Evolutionary conservation across 169 alveolate species (phyloP), one percentile per base, ranked within the genome.

Genomic region (Cryptosporidium muris): DNA sequence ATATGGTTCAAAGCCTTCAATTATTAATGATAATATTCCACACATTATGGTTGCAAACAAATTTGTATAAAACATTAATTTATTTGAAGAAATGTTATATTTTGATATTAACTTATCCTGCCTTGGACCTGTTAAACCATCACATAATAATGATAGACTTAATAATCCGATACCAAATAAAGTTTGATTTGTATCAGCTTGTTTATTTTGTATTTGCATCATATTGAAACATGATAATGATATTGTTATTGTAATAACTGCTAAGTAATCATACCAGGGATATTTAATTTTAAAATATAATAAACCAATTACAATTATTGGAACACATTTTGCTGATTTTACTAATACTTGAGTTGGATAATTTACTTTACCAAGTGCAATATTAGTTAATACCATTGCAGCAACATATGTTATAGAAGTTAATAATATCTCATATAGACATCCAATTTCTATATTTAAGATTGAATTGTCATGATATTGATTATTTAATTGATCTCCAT

Each of bases 261-360:
- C 85, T 42, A 92, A 80, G 80, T 94, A 92, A 82, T 95, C 97
- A 64, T 93, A 95, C 94, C 94, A 91, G 5, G 96, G 96, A 74
- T 94, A 95, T 81, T 90, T 92, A 81, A 91, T 93, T 54, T 92
- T 89, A 88, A 95, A 95, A 54, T 93, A 82, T 9, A 92, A 48
- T 60, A 90, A 88, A 11, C 97, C 96, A n/a, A 96, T 95, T 14
- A 92, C 93, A 48, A 94, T 92, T 34, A 95, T 91, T 12, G 97
- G 97, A n/a, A 95, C 96, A 95, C 94, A 94, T 67, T 95, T 95
- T 16, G 96, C 97, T 25, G 95, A 90, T 48, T 95, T 95, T 51
- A 95, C 95, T 5, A 95, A 91, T 14, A 95, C 95, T 65, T 95
- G 97, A 9, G 97, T 95, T 45, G 97, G 97, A 64, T 92, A 92